Evolutionary conservation across 495 filamentous ascomycete species (phyloP), one percentile per base, ranked within the genome.

Genomic region (Clohesyomyces aquaticus): DNA sequence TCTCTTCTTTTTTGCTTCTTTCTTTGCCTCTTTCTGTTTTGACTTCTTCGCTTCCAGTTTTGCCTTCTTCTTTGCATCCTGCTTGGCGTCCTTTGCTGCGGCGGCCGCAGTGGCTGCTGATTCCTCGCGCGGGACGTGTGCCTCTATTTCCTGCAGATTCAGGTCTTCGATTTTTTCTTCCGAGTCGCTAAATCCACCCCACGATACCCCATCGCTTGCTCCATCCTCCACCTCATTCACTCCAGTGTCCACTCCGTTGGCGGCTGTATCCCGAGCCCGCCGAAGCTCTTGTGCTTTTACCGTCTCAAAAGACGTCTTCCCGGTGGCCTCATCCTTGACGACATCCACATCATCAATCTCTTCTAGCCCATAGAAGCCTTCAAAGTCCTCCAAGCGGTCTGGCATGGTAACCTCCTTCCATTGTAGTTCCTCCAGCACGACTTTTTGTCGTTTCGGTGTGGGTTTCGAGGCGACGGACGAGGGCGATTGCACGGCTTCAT

Each of bases 291-390:
- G n/a, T n/a, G 19, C 27, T 26, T 66, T 45, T 16, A 38, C 29
- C 16, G 70, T 61, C 52, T 63, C 65, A 65, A 73, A 77, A 1
- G 67, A 68, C 19, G 88, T 77, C 67, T 81, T 78, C 18, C 87
- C 79, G 4, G 72, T 81, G 16, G 76, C 68, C 3, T 75, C 76
- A 54, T 87, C 80, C 41, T 78, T 80, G 28, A 95, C 76, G 19
- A 98, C 79, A 27, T 96, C 91, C 0, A 98, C 90, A 45, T 88
- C 91, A 8, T 95, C 90, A 47, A 97, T 85, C 70, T 98, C 94
- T 65, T 98, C 93, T 41, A 98, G 73, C 0, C 94, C 93, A 75
- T 86, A 96, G 75, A 98, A 96, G 0, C 95, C 94, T 65, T 91
- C 91, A n/a, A 89, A 89, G 80, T 98, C 90, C 43, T 94, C 89